Evolutionary conservation across 768 basidiomycete species (phyloP).

Genomic region (Myochromella boudieri): DNA sequence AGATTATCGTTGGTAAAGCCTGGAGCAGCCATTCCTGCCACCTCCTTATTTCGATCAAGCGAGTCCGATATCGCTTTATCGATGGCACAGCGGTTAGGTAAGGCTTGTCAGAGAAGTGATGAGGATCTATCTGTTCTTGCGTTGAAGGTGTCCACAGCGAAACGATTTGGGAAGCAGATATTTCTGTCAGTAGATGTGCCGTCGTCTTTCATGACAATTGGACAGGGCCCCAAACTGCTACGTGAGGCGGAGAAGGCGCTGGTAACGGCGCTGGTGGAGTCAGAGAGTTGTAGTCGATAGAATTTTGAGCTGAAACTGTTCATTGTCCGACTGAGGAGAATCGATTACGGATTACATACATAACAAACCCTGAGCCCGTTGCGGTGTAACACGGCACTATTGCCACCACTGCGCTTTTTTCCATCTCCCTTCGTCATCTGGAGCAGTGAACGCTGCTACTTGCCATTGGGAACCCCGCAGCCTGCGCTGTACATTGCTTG

Average conservation of each 20-base stretch:
- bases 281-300: constrained; percentile 13
- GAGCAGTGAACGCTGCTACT: constrained; percentile 6
- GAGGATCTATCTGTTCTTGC: constrained; percentile 8
- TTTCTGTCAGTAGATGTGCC: constrained; percentile 69
- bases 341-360: constrained; percentile 21
- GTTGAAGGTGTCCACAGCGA: constrained; percentile 43
- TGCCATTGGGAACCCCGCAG: constrained; percentile 6
- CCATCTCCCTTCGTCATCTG: constrained; percentile 1
- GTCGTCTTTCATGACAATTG: constrained; percentile 39
- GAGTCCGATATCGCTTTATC: constrained; percentile 62
- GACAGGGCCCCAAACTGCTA: constrained; percentile 46
- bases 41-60: constrained; percentile 62
- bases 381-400: constrained; percentile 18
- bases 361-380: constrained; percentile 20
- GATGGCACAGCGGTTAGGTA: constrained; percentile 83
- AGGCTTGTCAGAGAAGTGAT: constrained; percentile 20
- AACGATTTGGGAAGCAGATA: constrained; percentile 63
- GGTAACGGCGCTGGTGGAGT: constrained; percentile 43
- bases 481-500: constrained; percentile 16
- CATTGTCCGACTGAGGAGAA: constrained; percentile 16
- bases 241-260: constrained; percentile 64
- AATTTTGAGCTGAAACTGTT: constrained; percentile 16
- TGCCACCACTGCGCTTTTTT: constrained; percentile 8
- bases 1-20: constrained; percentile 21
- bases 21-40: constrained; percentile 45